These are phyloP conservation scores for Naumovozyma baii DNA, from an alignment of 805 yeast species.

Conservation along the genomic window DNA sequence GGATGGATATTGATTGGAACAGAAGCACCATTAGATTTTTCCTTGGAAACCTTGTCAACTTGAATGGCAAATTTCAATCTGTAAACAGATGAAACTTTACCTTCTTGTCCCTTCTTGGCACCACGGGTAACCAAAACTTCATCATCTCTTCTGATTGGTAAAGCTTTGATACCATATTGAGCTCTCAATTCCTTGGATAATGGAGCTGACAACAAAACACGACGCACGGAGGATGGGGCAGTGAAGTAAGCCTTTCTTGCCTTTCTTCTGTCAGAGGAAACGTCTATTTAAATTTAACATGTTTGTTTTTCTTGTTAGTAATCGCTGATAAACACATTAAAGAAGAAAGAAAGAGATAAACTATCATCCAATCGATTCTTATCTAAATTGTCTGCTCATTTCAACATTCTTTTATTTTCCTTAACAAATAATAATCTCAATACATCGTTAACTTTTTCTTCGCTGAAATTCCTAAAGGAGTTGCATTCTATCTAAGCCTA, in stretches of 20 bases:
- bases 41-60: constrained; percentile 94
- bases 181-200: constrained; percentile 97
- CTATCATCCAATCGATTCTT: background rate
- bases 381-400: background rate
- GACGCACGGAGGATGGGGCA: constrained; percentile 93
- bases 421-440: too few relatives aligned
- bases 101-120: constrained; percentile 98
- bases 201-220: constrained; percentile 94
- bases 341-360: background rate
- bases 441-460: too few relatives aligned
- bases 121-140: constrained; percentile 95
- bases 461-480: too few relatives aligned
- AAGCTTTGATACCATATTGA: constrained; percentile 89
- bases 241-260: constrained; percentile 99
- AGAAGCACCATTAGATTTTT: constrained; percentile 96
- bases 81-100: constrained; percentile 95
- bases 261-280: constrained; percentile 98
- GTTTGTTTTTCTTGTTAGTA: background rate
- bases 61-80: constrained; percentile 96
- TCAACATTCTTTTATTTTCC: background rate
- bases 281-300: constrained; percentile 55
- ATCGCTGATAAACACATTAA: background rate
- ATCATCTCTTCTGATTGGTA: constrained; percentile 97
- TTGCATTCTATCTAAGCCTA: too few relatives aligned
- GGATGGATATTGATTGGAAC: constrained; percentile 97